These are phyloP conservation scores for Chrysanthemum seticuspe DNA, from an alignment of 129 eudicot genomes.

Conservation along the genomic window DNA sequence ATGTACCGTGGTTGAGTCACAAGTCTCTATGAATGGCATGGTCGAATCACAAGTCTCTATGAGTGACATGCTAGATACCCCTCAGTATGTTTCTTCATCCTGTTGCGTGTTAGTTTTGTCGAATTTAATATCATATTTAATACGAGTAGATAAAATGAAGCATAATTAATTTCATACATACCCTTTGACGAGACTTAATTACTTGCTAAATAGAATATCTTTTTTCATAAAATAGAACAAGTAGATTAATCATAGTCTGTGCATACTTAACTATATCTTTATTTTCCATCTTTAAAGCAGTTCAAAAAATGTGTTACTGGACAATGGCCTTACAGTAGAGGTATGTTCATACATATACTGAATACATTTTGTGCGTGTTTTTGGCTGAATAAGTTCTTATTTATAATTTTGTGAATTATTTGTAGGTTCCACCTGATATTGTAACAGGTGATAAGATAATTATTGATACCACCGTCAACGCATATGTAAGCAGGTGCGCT, in stretches of 20 bases:
- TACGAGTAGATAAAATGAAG: not conserved
- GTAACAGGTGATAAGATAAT: slow-evolving; percentile 63
- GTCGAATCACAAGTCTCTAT: slow-evolving; percentile 59
- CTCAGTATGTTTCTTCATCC: slow-evolving; percentile 59
- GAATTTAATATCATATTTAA: not conserved
- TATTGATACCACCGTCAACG: slow-evolving; percentile 56
- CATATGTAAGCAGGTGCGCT: slow-evolving; percentile 67
- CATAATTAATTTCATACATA: not conserved
- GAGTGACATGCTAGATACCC: slow-evolving; percentile 74
- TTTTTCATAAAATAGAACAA: not conserved
- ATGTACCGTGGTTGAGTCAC: slow-evolving; percentile 81
- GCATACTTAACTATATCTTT: not conserved
- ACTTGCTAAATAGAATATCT: not conserved
- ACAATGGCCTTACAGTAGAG: slow-evolving; percentile 85
- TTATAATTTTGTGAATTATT: not conserved
- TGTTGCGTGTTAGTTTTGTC: not conserved
- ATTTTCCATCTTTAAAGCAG: slow-evolving; percentile 39
- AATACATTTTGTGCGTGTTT: not conserved
- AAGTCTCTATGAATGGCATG: slow-evolving; percentile 57
- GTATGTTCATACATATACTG: slow-evolving; percentile 37
- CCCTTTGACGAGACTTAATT: slow-evolving; percentile 9
- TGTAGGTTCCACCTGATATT: slow-evolving; percentile 81
- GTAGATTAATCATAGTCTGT: not conserved
- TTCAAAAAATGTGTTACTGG: slow-evolving; percentile 73
- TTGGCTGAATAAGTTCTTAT: slow-evolving; percentile 6